A percentile compares a stretch with the other conserved stretches of the same genome.
These are phyloP conservation scores for Hirsutella rhossiliensis DNA, from an alignment of 2,329 filamentous ascomycete genomes.

Conservation along the genomic window DNA sequence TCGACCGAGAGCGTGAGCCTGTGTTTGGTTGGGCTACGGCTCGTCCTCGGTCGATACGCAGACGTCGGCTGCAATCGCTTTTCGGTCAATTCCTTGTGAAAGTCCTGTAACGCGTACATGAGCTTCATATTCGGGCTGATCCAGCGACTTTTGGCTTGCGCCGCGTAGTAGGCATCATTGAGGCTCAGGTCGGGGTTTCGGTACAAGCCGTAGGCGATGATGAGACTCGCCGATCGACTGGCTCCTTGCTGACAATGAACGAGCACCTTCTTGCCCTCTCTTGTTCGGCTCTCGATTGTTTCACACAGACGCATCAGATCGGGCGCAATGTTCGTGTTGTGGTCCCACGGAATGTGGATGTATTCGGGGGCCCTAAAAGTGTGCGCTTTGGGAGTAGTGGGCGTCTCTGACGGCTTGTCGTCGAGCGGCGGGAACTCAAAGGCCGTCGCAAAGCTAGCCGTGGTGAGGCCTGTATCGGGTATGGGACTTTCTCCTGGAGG, in stretches of 20 bases:
- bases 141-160: constrained; percentile 73
- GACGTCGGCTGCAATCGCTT: constrained; percentile 32
- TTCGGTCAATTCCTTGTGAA: constrained; percentile 51
- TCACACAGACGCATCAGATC: constrained; percentile 67
- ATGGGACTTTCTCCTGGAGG: constrained; percentile 27
- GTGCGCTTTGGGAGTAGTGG: constrained; percentile 42
- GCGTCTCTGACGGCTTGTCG: constrained; percentile 28
- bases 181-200: constrained; percentile 65
- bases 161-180: constrained; percentile 72
- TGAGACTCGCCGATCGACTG: constrained; percentile 72
- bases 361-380: constrained; percentile 56
- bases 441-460: constrained; percentile 46
- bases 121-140: constrained; percentile 88
- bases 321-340: constrained; percentile 74
- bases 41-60: constrained; percentile 35
- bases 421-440: constrained; percentile 40
- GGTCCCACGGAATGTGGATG: constrained; percentile 79
- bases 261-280: constrained; percentile 64
- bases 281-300: constrained; percentile 59
- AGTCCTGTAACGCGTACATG: constrained; percentile 81
- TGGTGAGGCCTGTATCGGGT: constrained; percentile 44
- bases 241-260: constrained; percentile 81
- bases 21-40: constrained; percentile 47
- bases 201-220: constrained; percentile 77
- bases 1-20: constrained; percentile 48